A percentile compares a stretch with the other conserved stretches of the same genome.
These are phyloP conservation scores for Glomus cerebriforme DNA, from an alignment of 192 early-diverging fungal genomes.

Conservation along the genomic window DNA sequence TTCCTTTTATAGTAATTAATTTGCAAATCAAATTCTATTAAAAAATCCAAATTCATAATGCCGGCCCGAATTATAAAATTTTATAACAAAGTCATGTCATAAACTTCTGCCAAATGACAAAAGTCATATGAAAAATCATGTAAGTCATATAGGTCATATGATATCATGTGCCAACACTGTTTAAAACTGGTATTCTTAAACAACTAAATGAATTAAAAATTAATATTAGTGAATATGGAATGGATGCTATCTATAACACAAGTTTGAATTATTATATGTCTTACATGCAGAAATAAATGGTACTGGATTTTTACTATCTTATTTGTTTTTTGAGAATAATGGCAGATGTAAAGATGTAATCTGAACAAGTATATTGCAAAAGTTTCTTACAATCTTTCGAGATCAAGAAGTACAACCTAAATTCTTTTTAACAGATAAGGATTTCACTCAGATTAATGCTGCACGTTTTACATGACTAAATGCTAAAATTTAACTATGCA, in stretches of 20 bases:
- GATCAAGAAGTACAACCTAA: not conserved
- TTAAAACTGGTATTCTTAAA: not conserved
- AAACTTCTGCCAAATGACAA: too few relatives aligned
- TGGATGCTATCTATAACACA: not conserved
- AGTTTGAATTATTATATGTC: not conserved
- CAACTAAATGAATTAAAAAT: not conserved
- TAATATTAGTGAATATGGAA: not conserved
- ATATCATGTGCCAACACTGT: too few relatives aligned
- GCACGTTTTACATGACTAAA: too few relatives aligned
- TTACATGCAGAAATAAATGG: not conserved
- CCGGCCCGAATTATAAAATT: too few relatives aligned
- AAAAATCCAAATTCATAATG: too few relatives aligned
- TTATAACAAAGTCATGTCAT: too few relatives aligned
- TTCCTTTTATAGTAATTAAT: too few relatives aligned
- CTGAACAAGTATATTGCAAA: not conserved
- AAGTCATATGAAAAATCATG: too few relatives aligned
- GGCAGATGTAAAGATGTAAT: not conserved
- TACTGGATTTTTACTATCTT: not conserved
- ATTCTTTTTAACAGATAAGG: slow-evolving; percentile 18
- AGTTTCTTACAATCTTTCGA: not conserved
- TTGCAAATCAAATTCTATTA: too few relatives aligned
- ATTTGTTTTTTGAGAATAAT: not conserved
- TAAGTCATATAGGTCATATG: too few relatives aligned
- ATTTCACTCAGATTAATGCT: too few relatives aligned
- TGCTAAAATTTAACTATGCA: too few relatives aligned